A percentile compares a stretch with the other conserved stretches of the same genome.
Conservation (phyloP, 345 rosid genomes). For the Pistacia vera region DNA sequence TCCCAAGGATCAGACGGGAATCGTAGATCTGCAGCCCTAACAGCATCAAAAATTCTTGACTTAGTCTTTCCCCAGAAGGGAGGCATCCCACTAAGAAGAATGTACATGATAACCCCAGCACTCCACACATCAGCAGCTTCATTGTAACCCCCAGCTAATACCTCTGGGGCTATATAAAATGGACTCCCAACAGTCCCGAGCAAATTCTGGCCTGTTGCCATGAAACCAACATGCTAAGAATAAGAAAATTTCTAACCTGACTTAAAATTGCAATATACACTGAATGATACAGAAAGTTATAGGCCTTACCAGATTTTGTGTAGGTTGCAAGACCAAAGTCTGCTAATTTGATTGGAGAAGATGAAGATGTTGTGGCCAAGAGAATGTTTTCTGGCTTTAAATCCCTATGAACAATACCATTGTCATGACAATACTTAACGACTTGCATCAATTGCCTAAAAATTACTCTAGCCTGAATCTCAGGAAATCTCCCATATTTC, state of each 20-base stretch:
- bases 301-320: slow-evolving; percentile 52
- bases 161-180: slow-evolving; percentile 79
- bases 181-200: slow-evolving; percentile 75
- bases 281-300: neutral
- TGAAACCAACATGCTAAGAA: slow-evolving; percentile 19
- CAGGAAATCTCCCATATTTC: slow-evolving; percentile 63
- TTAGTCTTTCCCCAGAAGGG: slow-evolving; percentile 84
- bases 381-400: slow-evolving; percentile 73
- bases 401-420: slow-evolving; percentile 76
- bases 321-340: slow-evolving; percentile 80
- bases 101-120: slow-evolving; percentile 71
- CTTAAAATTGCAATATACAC: neutral
- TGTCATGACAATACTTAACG: slow-evolving; percentile 67
- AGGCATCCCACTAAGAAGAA: slow-evolving; percentile 72
- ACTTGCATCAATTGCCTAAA: slow-evolving; percentile 72
- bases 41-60: slow-evolving; percentile 82
- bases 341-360: slow-evolving; percentile 70
- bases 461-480: slow-evolving; percentile 50
- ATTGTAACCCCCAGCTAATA: slow-evolving; percentile 65
- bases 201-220: slow-evolving; percentile 54
- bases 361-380: slow-evolving; percentile 55
- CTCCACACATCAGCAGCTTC: slow-evolving; percentile 86
- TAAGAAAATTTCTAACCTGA: neutral
- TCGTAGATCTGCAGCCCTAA: slow-evolving; percentile 72
- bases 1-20: slow-evolving; percentile 77